Percentiles rank a stretch among this genome's conserved stretches.
phyloP scores from a whole-genome alignment of 1,139 yeast species.

The Geotrichum fermentans region DNA sequence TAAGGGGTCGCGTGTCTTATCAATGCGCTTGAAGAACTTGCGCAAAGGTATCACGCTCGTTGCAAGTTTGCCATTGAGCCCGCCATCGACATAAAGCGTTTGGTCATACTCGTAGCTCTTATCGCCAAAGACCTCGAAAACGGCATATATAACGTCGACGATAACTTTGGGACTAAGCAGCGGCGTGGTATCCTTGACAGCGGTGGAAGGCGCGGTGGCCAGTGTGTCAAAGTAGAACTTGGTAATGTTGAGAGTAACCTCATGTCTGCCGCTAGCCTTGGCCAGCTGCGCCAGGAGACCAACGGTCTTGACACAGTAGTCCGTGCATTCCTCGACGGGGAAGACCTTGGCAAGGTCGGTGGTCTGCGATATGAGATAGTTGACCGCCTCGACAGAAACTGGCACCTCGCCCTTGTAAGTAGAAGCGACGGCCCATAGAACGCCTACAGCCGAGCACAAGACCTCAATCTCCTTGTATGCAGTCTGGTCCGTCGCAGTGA shows the following conservation, averaged over 20 bases:
- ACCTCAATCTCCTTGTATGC: constrained; percentile 36
- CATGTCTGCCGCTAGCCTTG: constrained; percentile 41
- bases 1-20: constrained; percentile 55
- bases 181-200: constrained; percentile 31
- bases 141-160: constrained; percentile 56
- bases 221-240: constrained; percentile 27
- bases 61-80: constrained; percentile 46
- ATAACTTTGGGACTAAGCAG: constrained; percentile 40
- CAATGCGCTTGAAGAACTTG: constrained; percentile 57
- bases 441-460: constrained; percentile 50
- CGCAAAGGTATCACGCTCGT: constrained; percentile 47
- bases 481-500: constrained; percentile 19
- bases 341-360: constrained; percentile 19
- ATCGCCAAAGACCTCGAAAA: constrained; percentile 84
- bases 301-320: constrained; percentile 28
- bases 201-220: constrained; percentile 3
- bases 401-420: constrained; percentile 41
- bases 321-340: constrained; percentile 27
- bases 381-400: constrained; percentile 23
- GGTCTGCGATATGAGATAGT: constrained; percentile 24
- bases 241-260: constrained; percentile 38
- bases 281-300: constrained; percentile 60
- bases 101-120: constrained; percentile 58
- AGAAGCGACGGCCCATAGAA: constrained; percentile 57
- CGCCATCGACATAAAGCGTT: constrained; percentile 57